phyloP scores from a whole-genome alignment of 257 asterid genomes.

The Apocynum venetum region DNA sequence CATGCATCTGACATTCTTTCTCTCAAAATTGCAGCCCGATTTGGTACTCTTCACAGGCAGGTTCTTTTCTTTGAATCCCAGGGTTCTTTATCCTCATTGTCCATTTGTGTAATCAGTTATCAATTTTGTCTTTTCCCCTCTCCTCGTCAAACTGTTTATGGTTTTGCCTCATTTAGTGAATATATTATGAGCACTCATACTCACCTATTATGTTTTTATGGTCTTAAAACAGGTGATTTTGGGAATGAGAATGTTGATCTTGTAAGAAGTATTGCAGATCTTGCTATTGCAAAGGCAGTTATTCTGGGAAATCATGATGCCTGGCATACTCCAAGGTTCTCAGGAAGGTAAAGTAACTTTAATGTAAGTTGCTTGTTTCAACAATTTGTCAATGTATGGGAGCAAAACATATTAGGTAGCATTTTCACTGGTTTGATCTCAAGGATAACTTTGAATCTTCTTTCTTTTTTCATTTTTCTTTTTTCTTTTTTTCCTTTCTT shows the following conservation, averaged over 20 bases:
- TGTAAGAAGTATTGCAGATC: conserved; percentile 62
- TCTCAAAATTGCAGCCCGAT: conserved; percentile 78
- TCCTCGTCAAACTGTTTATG: conserved; percentile 7
- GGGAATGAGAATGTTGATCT: conserved; percentile 90
- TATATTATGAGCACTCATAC: conserved; percentile 14
- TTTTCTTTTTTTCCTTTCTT: too few relatives aligned
- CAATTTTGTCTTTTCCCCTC: not conserved
- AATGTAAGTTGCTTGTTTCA: not conserved
- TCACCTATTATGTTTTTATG: conserved; percentile 13
- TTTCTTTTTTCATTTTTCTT: not conserved
- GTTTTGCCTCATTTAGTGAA: conserved; percentile 12
- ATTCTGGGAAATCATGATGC: conserved; percentile 98
- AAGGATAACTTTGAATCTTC: not conserved
- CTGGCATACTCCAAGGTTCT: conserved; percentile 72
- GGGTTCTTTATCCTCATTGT: conserved; percentile 14
- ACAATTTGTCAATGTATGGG: conserved; percentile 3
- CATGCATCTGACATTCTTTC: conserved; percentile 27
- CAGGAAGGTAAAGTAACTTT: conserved; percentile 39
- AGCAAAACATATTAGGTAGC: too few relatives aligned
- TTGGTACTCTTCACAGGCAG: conserved; percentile 94
- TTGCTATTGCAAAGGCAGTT: conserved; percentile 67
- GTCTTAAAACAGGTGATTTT: conserved; percentile 71
- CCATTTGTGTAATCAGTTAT: not conserved
- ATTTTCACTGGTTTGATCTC: not conserved
- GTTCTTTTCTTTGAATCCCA: conserved; percentile 30